Conservation (phyloP, 176 grass and related monocot species). For the Cocos nucifera region DNA sequence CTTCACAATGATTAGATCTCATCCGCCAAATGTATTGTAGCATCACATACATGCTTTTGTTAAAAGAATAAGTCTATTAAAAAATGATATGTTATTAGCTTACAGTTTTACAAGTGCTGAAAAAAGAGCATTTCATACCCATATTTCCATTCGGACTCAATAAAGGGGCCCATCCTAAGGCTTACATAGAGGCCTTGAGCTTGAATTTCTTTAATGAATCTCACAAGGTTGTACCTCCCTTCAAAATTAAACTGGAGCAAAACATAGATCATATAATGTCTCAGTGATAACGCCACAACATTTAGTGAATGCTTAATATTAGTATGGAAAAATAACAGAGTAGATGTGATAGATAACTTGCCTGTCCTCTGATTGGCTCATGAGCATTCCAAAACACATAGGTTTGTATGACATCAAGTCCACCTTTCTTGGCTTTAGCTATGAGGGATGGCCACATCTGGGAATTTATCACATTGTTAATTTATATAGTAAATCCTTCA, state of each 20-base stretch:
- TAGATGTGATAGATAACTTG: neutral
- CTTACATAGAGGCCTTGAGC: constrained; percentile 73
- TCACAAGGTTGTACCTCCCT: constrained; percentile 75
- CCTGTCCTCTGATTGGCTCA: constrained; percentile 55
- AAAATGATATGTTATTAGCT: no score
- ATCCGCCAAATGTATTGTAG: no score
- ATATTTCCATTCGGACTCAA: constrained; percentile 87
- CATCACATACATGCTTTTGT: no score
- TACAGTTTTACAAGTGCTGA: no score
- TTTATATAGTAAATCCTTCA: no score
- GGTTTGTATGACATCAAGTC: constrained; percentile 75
- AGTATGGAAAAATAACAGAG: no score
- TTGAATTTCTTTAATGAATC: constrained; percentile 78
- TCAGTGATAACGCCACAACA: neutral
- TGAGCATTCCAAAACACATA: constrained; percentile 79
- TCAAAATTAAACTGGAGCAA: constrained; percentile 59
- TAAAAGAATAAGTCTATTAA: no score
- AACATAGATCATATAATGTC: constrained; percentile 1
- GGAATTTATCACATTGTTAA: constrained; percentile 5
- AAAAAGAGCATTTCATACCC: constrained; percentile 36
- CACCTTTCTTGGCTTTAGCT: constrained; percentile 53
- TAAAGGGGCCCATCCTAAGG: constrained; percentile 78
- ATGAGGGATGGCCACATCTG: constrained; percentile 67
- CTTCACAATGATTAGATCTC: no score
- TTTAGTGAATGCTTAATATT: no score